These are phyloP conservation scores for Didymella exigua DNA, from an alignment of 2,329 filamentous ascomycete genomes.

Conservation along the genomic window DNA sequence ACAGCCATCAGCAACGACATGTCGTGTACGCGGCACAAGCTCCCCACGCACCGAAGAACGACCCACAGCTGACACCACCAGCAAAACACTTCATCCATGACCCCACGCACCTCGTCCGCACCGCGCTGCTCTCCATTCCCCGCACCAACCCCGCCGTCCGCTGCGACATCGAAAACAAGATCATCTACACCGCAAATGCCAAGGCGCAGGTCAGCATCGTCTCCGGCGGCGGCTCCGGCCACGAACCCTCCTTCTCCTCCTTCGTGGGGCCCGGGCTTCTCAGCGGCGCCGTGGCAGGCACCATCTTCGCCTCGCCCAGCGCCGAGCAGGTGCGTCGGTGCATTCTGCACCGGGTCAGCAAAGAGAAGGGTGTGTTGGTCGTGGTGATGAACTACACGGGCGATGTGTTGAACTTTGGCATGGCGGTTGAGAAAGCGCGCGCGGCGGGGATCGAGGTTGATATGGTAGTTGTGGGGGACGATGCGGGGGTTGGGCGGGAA, in stretches of 20 bases:
- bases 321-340: constrained; percentile 82
- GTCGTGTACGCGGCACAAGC: neutral
- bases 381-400: constrained; percentile 93
- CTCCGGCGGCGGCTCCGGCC: constrained; percentile 86
- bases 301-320: constrained; percentile 81
- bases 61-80: constrained; percentile 14
- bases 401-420: constrained; percentile 82
- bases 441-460: constrained; percentile 78
- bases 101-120: constrained; percentile 75
- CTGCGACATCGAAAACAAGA: constrained; percentile 79
- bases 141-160: constrained; percentile 83
- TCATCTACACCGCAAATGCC: constrained; percentile 50
- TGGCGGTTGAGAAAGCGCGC: constrained; percentile 90
- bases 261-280: constrained; percentile 85
- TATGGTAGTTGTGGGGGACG: constrained; percentile 91
- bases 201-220: constrained; percentile 74
- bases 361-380: constrained; percentile 77
- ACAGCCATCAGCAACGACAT: neutral
- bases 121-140: constrained; percentile 77
- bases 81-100: constrained; percentile 90
- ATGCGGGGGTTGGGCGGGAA: constrained; percentile 82
- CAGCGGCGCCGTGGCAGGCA: constrained; percentile 81
- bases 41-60: neutral
- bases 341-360: constrained; percentile 74
- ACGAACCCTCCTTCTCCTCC: constrained; percentile 85